Conservation (phyloP, 257 asterid species). For the Lavandula angustifolia region DNA sequence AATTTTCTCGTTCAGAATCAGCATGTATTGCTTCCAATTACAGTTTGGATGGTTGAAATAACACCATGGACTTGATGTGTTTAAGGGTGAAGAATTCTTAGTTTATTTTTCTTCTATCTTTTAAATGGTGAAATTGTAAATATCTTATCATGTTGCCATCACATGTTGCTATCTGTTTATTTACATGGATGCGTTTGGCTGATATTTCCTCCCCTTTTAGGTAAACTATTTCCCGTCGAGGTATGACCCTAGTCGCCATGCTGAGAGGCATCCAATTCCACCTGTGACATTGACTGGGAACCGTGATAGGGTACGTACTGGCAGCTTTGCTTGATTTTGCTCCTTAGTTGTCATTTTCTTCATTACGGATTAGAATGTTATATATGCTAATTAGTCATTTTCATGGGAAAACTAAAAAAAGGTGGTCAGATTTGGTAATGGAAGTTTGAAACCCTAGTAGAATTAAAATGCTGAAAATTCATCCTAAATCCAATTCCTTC, state of each 20-base stretch:
- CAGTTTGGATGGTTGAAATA: conserved; percentile 7
- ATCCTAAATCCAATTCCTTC: background rate
- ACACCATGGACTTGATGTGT: background rate
- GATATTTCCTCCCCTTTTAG: conserved; percentile 32
- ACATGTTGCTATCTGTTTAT: background rate
- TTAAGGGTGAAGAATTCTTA: background rate
- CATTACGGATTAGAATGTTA: background rate
- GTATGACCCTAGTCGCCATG: conserved; percentile 61
- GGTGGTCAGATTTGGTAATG: background rate
- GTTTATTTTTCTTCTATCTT: background rate
- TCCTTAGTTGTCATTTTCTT: background rate
- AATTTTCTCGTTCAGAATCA: no score
- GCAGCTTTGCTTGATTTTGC: conserved; percentile 18
- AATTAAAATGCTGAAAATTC: background rate
- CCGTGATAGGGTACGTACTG: conserved; percentile 54
- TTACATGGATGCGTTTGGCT: conserved; percentile 17
- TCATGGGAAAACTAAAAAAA: conserved; percentile 1
- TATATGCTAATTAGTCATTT: background rate
- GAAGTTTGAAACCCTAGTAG: background rate
- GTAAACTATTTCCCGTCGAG: conserved; percentile 83
- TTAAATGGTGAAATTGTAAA: background rate
- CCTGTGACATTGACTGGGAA: conserved; percentile 49
- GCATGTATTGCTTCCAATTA: background rate
- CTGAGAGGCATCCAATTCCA: conserved; percentile 66
- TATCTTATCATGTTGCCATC: background rate